Evolutionary conservation across 805 yeast genomes (phyloP).

Genomic region (Kluyveromyces lactis): DNA sequence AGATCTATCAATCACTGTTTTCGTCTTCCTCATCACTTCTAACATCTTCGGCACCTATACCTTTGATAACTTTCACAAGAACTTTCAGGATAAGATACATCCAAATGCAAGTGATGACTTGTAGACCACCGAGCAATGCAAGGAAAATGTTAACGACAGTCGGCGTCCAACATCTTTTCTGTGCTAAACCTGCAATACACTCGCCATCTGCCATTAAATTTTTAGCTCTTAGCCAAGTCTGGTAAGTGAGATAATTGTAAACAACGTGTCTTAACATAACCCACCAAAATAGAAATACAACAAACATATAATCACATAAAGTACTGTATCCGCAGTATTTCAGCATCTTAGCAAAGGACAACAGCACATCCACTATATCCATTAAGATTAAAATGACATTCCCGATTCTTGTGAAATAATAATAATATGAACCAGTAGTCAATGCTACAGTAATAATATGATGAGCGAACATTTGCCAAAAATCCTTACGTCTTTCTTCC

Average conservation of each 20-base stretch:
- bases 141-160: slow-evolving; percentile 39
- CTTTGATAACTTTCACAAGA: slow-evolving; percentile 59
- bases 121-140: slow-evolving; percentile 53
- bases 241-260: slow-evolving; percentile 58
- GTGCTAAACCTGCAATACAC: slow-evolving; percentile 31
- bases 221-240: slow-evolving; percentile 42
- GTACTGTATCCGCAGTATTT: slow-evolving; percentile 57
- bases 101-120: slow-evolving; percentile 63
- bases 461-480: slow-evolving; percentile 79
- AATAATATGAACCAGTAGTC: slow-evolving; percentile 62
- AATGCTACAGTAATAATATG: slow-evolving; percentile 72
- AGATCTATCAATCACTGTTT: slow-evolving; percentile 9
- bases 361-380: slow-evolving; percentile 74
- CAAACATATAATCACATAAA: slow-evolving; percentile 62
- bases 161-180: slow-evolving; percentile 45
- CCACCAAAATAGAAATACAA: slow-evolving; percentile 63
- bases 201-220: slow-evolving; percentile 37
- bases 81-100: slow-evolving; percentile 64
- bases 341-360: slow-evolving; percentile 67
- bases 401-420: slow-evolving; percentile 69
- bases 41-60: slow-evolving; percentile 67
- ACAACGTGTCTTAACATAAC: slow-evolving; percentile 62
- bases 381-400: slow-evolving; percentile 67
- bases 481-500: slow-evolving; percentile 76
- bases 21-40: slow-evolving; percentile 72